Evolutionary conservation across 495 filamentous ascomycete species (phyloP).

Genomic region (Penicillium coffeae): DNA sequence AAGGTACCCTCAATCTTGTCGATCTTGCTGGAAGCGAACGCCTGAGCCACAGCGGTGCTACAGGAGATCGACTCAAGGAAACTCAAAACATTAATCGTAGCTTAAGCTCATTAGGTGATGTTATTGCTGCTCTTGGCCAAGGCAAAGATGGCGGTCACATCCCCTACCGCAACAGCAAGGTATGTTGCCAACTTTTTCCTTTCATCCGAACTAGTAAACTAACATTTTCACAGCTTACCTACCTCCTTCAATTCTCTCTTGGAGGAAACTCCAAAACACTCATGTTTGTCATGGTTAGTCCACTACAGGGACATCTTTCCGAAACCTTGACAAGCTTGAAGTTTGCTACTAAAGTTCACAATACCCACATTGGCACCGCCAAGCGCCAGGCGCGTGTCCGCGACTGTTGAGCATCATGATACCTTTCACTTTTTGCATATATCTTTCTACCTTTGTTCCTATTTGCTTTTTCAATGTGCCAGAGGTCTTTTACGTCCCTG

Average conservation of each 20-base stretch:
- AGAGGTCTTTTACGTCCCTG: constrained; percentile 32
- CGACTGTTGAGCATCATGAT: constrained; percentile 38
- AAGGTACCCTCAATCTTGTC: constrained; percentile 93
- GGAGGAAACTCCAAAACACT: constrained; percentile 96
- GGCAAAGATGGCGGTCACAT: constrained; percentile 83
- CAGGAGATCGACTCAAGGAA: constrained; percentile 83
- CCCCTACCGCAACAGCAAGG: constrained; percentile 94
- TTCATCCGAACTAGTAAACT: constrained; percentile 2
- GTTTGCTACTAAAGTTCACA: constrained; percentile 94
- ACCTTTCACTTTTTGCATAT: constrained; percentile 27
- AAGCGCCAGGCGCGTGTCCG: constrained; percentile 67
- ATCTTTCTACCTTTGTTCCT: constrained; percentile 1
- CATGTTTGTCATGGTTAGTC: constrained; percentile 98
- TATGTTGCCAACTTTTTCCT: constrained; percentile 27
- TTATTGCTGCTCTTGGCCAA: constrained; percentile 84
- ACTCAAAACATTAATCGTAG: constrained; percentile 97
- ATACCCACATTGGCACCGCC: constrained; percentile 84
- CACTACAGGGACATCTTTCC: constrained; percentile 81
- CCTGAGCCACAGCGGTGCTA: constrained; percentile 76
- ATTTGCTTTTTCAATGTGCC: constrained; percentile 11
- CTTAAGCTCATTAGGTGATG: constrained; percentile 88
- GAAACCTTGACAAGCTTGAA: constrained; percentile 94
- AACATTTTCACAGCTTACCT: constrained; percentile 65
- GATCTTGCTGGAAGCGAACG: constrained; percentile 93
- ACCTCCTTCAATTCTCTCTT: constrained; percentile 90